These are phyloP conservation scores for Lumnitzera racemosa DNA, from an alignment of 345 rosid genomes.

Conservation along the genomic window DNA sequence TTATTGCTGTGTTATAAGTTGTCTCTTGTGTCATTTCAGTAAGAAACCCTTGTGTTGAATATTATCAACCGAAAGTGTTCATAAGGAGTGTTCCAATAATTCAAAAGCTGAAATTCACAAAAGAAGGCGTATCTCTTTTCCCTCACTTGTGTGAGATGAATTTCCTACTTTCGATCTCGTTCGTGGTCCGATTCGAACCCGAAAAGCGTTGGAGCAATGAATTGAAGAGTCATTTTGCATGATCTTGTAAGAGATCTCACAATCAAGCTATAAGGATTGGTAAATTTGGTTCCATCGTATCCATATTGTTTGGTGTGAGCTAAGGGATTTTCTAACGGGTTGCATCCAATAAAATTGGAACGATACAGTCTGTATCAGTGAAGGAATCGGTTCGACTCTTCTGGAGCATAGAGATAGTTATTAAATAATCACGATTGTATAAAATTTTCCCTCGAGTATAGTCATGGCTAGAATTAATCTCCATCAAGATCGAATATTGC, in stretches of 20 bases:
- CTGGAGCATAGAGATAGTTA: background rate
- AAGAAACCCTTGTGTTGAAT: too few relatives aligned
- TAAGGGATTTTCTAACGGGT: too few relatives aligned
- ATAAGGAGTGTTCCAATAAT: too few relatives aligned
- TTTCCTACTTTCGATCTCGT: constrained; percentile 27
- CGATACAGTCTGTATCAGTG: background rate
- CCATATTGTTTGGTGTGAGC: too few relatives aligned
- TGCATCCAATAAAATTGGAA: background rate
- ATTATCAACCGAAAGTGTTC: too few relatives aligned
- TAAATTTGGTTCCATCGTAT: too few relatives aligned
- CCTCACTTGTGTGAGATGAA: constrained; percentile 20
- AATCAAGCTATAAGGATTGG: background rate
- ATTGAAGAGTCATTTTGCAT: constrained; percentile 11
- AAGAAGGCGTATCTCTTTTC: background rate
- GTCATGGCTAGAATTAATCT: constrained; percentile 12
- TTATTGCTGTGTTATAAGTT: too few relatives aligned
- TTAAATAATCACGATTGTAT: background rate
- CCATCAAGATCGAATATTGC: constrained; percentile 35
- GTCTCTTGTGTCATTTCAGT: too few relatives aligned
- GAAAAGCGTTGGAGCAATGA: constrained; percentile 7
- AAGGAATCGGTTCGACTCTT: too few relatives aligned
- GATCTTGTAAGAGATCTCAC: background rate
- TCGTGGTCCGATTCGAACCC: constrained; percentile 34
- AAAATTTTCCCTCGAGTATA: background rate
- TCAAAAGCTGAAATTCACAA: too few relatives aligned